Conservation (phyloP, 345 rosid species). For the Hirschfeldia incana region DNA sequence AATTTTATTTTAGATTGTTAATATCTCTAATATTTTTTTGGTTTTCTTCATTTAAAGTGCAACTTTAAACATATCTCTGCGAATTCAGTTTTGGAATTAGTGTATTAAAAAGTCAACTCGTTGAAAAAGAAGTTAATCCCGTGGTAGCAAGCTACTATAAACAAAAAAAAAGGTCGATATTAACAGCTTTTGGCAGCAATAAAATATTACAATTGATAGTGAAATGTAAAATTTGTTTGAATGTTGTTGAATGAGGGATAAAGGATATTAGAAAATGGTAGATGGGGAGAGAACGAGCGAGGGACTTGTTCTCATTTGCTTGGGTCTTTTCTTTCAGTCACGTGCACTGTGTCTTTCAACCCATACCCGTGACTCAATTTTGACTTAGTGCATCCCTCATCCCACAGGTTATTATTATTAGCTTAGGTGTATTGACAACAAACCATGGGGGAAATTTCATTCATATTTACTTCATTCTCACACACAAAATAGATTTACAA, state of each 20-base stretch:
- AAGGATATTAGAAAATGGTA: background rate
- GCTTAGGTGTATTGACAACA: background rate
- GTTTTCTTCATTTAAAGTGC: background rate
- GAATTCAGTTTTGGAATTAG: background rate
- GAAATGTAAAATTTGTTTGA: background rate
- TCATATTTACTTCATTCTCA: background rate
- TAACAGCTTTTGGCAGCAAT: conserved; percentile 14
- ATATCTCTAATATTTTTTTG: background rate
- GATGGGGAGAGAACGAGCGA: conserved; percentile 21
- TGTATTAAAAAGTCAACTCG: background rate
- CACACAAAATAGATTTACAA: background rate
- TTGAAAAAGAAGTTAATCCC: background rate
- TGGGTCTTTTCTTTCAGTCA: conserved; percentile 30
- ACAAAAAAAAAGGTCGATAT: conserved; percentile 18
- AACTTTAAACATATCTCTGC: background rate
- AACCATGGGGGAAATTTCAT: background rate
- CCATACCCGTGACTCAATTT: conserved; percentile 37
- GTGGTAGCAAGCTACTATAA: conserved; percentile 17
- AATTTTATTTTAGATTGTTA: background rate
- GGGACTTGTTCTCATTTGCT: conserved; percentile 33
- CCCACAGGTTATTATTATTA: no score
- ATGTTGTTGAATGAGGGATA: conserved; percentile 4
- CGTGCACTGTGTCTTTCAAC: conserved; percentile 23
- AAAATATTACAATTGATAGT: background rate
- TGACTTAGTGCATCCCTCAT: background rate